Evolutionary conservation across 2,329 filamentous ascomycete species (phyloP), one percentile per base, ranked within the genome.

Genomic region (Alternaria ethzedia): DNA sequence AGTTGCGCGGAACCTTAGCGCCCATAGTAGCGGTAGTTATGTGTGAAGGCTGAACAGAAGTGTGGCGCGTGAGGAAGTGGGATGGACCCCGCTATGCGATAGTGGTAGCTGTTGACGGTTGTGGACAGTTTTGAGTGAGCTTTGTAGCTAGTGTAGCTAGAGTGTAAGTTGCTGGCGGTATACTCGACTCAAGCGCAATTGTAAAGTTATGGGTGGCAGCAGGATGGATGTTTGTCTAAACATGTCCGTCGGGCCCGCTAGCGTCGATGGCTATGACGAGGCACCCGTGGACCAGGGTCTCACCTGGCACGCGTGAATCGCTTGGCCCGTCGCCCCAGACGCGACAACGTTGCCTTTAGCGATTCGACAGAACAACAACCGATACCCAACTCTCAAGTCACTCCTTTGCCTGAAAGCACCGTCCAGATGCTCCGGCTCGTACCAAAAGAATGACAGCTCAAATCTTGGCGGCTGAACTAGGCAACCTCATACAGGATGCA

Each of bases 401-500:
- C 47, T 65, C 44, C 43, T 61, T 54, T 30, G 57, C 57, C 61
- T 64, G 66, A 57, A 64, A 63, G 61, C 36, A 66, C 63, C 60
- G 67, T 57, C 70, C 64, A 66, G 60, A 76, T 75, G 68, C 69
- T 52, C 59, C 66, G 61, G 68, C 65, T 54, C 54, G 52, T 57
- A 50, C 55, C 63, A 63, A 59, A 66, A 90, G 83, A 75, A 97
- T 97, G 94, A 96, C 94, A 80, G 91, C 93, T 75, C 93, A 96
- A 87, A 90, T 97, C 76, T 87, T 97, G 75, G 89, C 90, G 77
- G 90, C 92, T 62, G 94, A 97, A 87, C 88, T 97, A 79, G 88
- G 91, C 76, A 96, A 93, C 83, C 88, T 97, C 79, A 91, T 97
- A 74, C 93, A 96, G 81, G 96, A 99, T 84, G 96, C 94, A 78